Evolutionary conservation across 2,329 filamentous ascomycete species (phyloP), one percentile per base, ranked within the genome.

Genomic region (Cephalotrichum gorgonifer): DNA sequence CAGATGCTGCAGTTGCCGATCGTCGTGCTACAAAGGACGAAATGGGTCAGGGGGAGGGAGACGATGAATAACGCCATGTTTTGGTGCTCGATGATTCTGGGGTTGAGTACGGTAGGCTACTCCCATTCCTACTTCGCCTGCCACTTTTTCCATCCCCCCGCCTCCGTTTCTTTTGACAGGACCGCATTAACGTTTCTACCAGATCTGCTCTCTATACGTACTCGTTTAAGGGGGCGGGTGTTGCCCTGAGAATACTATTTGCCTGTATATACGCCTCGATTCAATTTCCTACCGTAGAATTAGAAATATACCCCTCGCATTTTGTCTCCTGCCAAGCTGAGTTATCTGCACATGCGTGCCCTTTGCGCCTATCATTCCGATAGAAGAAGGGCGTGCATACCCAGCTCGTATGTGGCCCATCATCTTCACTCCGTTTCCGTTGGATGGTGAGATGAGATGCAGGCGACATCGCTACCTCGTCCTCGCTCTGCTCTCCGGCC

Each of bases 1-100:
- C 93, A 96, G 81, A 97, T 98, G 93, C 70, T 94, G 53, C 93
- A 98, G 72, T 76, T 97, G 56, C 93, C 93, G 1, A 93, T 97
- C 56, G 86, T 97, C n/a, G 80, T 90, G 64, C 70, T 97, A 27
- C 93, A 97, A 71, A 78, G 87, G 53, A 89, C 86, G 4, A 78
- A 74, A 52, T 88, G 81, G 71, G 80, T 97, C 33, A 78, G 82
- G 49, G 82, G 83, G 20, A 79, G 80, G 56, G 81, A 81, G 61
- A 83, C 90, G 27, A 70, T 95, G 51, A 96, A 96, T 61, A 94
- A 94, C 57, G 81, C 89, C 23, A 83, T 86, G 53, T 95, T 95
- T 62, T 95, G 90, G 90, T 83, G 80, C 59, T 89, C 84, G 23
- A 95, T 95, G 87, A 88, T 95, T 55, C 61, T 93, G 45, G 90